Conservation (phyloP, 345 rosid species). For the Populus ilicifolia region DNA sequence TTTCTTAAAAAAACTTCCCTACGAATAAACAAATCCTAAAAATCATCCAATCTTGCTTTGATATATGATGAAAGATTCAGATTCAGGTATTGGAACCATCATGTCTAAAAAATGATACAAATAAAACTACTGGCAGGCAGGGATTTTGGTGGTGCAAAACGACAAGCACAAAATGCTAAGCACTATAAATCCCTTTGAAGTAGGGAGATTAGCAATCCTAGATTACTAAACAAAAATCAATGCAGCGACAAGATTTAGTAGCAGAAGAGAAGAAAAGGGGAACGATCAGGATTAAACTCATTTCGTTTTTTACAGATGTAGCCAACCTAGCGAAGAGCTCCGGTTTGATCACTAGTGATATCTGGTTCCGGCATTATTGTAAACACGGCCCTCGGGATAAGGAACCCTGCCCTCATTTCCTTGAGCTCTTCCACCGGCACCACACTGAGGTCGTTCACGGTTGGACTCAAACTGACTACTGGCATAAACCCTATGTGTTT, state of each 20-base stretch:
- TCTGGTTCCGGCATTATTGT: conserved; percentile 10
- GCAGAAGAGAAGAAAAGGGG: too few species aligned
- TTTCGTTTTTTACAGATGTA: not conserved
- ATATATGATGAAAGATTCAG: not conserved
- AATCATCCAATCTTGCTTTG: not conserved
- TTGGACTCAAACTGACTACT: conserved; percentile 8
- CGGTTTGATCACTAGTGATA: not conserved
- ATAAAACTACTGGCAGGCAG: not conserved
- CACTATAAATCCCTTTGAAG: not conserved
- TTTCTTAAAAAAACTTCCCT: too few species aligned
- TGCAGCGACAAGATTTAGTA: not conserved
- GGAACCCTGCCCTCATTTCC: conserved; percentile 19
- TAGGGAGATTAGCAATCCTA: not conserved
- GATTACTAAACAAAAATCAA: not conserved
- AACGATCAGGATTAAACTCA: not conserved
- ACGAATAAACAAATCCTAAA: too few species aligned
- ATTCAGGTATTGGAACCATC: not conserved
- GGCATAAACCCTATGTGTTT: not conserved
- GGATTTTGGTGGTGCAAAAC: not conserved
- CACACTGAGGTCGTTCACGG: conserved; percentile 12
- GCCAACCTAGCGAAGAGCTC: not conserved
- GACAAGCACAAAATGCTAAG: not conserved
- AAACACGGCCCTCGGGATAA: conserved; percentile 16
- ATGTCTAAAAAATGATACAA: not conserved
- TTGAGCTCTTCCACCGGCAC: conserved; percentile 7